These are phyloP conservation scores for Posidonia australis DNA, from an alignment of 106 monocot species.

Conservation along the genomic window DNA sequence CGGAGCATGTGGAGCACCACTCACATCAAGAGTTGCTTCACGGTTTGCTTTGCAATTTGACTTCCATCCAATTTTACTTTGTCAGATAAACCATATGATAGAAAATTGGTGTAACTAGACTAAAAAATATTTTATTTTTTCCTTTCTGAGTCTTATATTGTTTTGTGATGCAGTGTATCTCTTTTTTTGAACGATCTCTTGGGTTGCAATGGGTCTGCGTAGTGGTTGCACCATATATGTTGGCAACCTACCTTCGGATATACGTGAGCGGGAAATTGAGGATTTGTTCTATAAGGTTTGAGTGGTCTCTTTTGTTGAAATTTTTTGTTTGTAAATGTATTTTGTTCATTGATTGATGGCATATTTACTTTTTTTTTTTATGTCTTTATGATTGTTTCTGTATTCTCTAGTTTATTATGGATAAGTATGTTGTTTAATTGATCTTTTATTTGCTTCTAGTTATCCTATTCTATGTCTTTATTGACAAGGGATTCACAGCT, in stretches of 20 bases:
- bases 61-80: constrained; percentile 5
- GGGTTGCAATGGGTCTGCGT: constrained; percentile 48
- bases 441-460: too few relatives aligned
- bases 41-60: constrained; percentile 52
- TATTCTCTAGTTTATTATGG: too few relatives aligned
- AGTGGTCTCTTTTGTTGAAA: neutral
- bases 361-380: neutral
- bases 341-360: neutral
- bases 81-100: neutral
- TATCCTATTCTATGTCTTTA: too few relatives aligned
- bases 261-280: constrained; percentile 64
- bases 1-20: constrained; percentile 55
- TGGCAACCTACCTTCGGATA: constrained; percentile 75
- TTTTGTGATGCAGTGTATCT: too few relatives aligned
- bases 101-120: too few relatives aligned
- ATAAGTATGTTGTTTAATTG: too few relatives aligned
- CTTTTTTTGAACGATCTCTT: too few relatives aligned
- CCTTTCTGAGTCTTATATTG: too few relatives aligned
- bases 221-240: constrained; percentile 67
- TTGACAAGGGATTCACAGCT: too few relatives aligned
- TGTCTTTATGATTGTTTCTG: too few relatives aligned
- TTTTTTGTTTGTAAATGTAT: too few relatives aligned
- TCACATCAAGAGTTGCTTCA: constrained; percentile 36
- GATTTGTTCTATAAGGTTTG: constrained; percentile 82
- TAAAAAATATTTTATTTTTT: too few relatives aligned